phyloP scores from a whole-genome alignment of 2,329 filamentous ascomycete genomes.

The Microdochium paspali region DNA sequence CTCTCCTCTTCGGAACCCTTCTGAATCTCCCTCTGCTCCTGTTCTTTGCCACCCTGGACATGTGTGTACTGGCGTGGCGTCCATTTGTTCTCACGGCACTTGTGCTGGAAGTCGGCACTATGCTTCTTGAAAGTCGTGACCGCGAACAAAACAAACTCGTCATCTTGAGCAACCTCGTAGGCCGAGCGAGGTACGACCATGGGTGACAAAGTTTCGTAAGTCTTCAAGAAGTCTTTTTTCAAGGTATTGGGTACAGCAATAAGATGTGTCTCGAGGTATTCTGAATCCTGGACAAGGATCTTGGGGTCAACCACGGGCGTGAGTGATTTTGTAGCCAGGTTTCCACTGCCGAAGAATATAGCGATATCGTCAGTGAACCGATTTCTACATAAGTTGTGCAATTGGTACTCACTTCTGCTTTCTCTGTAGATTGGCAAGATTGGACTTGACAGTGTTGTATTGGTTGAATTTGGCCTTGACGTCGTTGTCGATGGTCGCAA shows the following conservation, averaged over 20 bases:
- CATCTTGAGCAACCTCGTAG: conserved; percentile 69
- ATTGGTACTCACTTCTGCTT: conserved; percentile 55
- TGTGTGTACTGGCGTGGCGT: conserved; percentile 91
- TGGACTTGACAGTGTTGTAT: conserved; percentile 86
- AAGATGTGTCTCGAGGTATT: conserved; percentile 94
- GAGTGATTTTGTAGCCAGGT: conserved; percentile 88
- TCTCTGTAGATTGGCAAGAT: conserved; percentile 69
- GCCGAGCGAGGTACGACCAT: conserved; percentile 94
- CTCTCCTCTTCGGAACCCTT: conserved; percentile 75
- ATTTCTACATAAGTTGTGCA: conserved; percentile 1
- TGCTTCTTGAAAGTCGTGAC: conserved; percentile 94
- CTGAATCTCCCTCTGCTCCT: conserved; percentile 80
- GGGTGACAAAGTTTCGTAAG: conserved; percentile 77
- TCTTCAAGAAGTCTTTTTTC: conserved; percentile 80
- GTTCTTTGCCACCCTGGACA: conserved; percentile 79
- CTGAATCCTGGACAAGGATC: conserved; percentile 76
- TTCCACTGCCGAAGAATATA: conserved; percentile 50
- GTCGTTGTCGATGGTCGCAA: conserved; percentile 87
- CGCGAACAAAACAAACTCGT: conserved; percentile 81
- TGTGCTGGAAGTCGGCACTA: conserved; percentile 78
- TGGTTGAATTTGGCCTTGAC: conserved; percentile 91
- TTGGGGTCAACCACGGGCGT: conserved; percentile 77
- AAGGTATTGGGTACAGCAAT: conserved; percentile 74
- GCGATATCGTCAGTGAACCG: conserved; percentile 4
- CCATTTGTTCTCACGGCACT: conserved; percentile 89